A percentile compares a stretch with the other conserved stretches of the same genome.
These are phyloP conservation scores for Cornus controversa DNA, from an alignment of 148 eudicot genomes.

Conservation along the genomic window DNA sequence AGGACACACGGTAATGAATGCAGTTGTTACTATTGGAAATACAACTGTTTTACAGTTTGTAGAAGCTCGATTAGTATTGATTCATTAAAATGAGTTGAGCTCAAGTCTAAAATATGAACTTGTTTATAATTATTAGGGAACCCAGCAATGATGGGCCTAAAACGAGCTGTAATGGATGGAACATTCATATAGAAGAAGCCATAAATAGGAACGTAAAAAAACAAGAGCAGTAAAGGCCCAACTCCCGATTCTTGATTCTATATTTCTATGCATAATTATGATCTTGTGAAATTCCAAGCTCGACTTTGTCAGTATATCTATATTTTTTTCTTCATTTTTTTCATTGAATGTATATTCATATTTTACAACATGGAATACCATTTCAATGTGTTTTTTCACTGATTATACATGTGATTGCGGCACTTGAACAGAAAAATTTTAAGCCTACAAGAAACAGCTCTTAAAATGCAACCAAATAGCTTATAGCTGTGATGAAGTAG, in stretches of 20 bases:
- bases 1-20: too few species aligned
- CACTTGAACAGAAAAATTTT: constrained; percentile 19
- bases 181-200: not conserved
- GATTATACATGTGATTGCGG: constrained; percentile 12
- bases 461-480: constrained; percentile 1
- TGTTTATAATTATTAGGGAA: too few species aligned
- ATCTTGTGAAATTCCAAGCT: not conserved
- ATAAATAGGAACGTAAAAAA: not conserved
- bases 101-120: too few species aligned
- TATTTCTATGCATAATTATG: not conserved
- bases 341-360: not conserved
- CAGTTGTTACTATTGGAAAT: too few species aligned
- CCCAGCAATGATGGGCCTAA: too few species aligned
- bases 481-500: constrained; percentile 47
- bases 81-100: too few species aligned
- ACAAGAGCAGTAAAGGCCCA: not conserved
- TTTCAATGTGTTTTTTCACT: not conserved
- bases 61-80: too few species aligned
- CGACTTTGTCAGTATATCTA: not conserved
- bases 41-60: too few species aligned
- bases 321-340: too few species aligned
- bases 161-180: too few species aligned
- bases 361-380: not conserved
- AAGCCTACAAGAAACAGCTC: constrained; percentile 14
- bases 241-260: not conserved